These are phyloP conservation scores for Diophrys sp. DNA, from an alignment of 73 alveolate species.

Conservation along the genomic window DNA sequence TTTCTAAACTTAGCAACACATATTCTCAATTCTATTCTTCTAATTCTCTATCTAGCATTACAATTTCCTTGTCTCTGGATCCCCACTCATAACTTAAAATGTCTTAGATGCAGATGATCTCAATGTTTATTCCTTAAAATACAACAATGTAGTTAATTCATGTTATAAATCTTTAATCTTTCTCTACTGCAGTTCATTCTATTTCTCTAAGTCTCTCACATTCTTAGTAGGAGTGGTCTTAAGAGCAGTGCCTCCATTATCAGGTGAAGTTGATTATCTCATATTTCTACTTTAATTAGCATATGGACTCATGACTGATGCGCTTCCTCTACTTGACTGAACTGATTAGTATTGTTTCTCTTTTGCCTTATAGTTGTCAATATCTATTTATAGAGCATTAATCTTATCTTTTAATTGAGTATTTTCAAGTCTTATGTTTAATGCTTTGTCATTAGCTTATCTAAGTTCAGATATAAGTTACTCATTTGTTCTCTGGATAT, in stretches of 20 bases:
- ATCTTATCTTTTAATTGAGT: constrained; percentile 50
- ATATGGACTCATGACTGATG: neutral
- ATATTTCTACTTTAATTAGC: neutral
- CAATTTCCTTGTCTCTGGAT: constrained; percentile 26
- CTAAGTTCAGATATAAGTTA: constrained; percentile 43
- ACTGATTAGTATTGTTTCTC: neutral
- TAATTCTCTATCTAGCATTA: constrained; percentile 5
- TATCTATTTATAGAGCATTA: constrained; percentile 12
- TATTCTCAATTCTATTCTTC: constrained; percentile 12
- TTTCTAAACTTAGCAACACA: constrained; percentile 11
- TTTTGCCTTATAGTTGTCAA: constrained; percentile 12
- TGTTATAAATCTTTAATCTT: constrained; percentile 14
- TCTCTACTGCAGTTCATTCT: neutral
- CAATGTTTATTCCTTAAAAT: constrained; percentile 13
- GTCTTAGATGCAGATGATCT: neutral
- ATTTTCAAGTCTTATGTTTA: constrained; percentile 40
- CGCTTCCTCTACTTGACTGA: constrained; percentile 4
- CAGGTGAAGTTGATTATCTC: constrained; percentile 1
- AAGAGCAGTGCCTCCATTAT: neutral
- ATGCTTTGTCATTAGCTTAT: constrained; percentile 56
- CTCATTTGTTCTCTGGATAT: constrained; percentile 51
- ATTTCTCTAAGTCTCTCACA: constrained; percentile 5
- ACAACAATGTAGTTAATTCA: constrained; percentile 15
- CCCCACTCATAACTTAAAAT: constrained; percentile 1
- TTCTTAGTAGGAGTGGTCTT: neutral